phyloP scores from a whole-genome alignment of 2,329 filamentous ascomycete species.

The Diaporthe sp. region DNA sequence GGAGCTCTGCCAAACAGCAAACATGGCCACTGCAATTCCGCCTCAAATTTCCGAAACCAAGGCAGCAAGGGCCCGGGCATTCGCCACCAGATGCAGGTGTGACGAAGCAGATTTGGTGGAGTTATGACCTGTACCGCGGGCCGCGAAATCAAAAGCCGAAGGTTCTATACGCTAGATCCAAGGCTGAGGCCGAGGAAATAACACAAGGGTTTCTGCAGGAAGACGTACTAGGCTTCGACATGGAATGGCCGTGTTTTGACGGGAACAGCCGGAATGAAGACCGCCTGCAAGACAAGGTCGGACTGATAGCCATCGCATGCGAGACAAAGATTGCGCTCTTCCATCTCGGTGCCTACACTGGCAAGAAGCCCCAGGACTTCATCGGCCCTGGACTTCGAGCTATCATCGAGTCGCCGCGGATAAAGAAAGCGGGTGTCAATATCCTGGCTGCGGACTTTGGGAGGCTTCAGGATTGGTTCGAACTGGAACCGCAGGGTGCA shows the following conservation, averaged over 20 bases:
- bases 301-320: slow-evolving; percentile 20
- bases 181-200: not conserved
- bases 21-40: slow-evolving; percentile 23
- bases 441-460: slow-evolving; percentile 33
- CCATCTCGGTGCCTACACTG: slow-evolving; percentile 36
- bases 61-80: not conserved
- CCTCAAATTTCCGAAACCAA: not conserved
- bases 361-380: slow-evolving; percentile 34
- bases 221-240: slow-evolving; percentile 15
- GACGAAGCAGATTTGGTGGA: slow-evolving; percentile 15
- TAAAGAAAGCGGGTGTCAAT: slow-evolving; percentile 17
- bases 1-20: not conserved
- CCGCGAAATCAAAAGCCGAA: slow-evolving; percentile 19
- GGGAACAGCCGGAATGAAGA: slow-evolving; percentile 13
- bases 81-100: not conserved
- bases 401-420: not conserved
- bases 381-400: not conserved
- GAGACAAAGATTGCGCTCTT: slow-evolving; percentile 23
- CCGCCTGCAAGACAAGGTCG: slow-evolving; percentile 17
- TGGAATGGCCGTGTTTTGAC: slow-evolving; percentile 23
- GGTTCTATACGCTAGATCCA: slow-evolving; percentile 17
- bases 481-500: slow-evolving; percentile 12
- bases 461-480: slow-evolving; percentile 5
- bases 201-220: not conserved
- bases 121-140: slow-evolving; percentile 16